A percentile compares a stretch with the other conserved stretches of the same genome.
Conservation (phyloP, 305 asterid species). For the Fraxinus paxiana region DNA sequence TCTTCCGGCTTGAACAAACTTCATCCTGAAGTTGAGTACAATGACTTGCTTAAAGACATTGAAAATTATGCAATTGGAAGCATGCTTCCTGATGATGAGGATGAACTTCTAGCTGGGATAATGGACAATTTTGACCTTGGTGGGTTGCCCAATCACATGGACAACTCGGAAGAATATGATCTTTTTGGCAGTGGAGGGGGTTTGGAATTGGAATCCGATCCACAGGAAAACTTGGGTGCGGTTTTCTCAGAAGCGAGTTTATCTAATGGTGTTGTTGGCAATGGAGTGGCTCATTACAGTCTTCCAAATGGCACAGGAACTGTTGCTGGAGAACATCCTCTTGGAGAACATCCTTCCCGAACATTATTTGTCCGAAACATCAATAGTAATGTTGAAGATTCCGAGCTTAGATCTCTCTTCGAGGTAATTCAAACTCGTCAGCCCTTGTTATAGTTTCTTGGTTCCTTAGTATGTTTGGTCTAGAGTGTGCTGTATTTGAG, state of each 20-base stretch:
- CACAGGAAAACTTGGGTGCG: conserved; percentile 34
- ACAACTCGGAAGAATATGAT: conserved; percentile 53
- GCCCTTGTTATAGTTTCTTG: not conserved
- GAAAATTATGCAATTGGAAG: conserved; percentile 42
- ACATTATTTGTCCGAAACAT: conserved; percentile 80
- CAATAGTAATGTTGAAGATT: conserved; percentile 75
- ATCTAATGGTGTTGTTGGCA: conserved; percentile 35
- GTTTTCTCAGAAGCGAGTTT: conserved; percentile 38
- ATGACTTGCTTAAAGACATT: conserved; percentile 33
- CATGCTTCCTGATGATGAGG: conserved; percentile 64
- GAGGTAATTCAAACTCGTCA: conserved; percentile 41
- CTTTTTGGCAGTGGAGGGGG: conserved; percentile 80
- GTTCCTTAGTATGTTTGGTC: not conserved
- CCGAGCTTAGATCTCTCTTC: conserved; percentile 63
- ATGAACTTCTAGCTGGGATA: conserved; percentile 60
- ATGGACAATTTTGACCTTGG: conserved; percentile 35
- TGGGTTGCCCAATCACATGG: conserved; percentile 36
- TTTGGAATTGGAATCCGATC: conserved; percentile 57
- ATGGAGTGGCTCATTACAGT: conserved; percentile 36
- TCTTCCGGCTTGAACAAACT: conserved; percentile 31
- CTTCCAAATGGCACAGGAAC: conserved; percentile 40
- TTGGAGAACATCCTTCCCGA: conserved; percentile 87
- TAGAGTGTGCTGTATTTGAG: not conserved
- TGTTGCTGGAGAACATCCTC: conserved; percentile 73
- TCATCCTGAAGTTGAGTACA: conserved; percentile 28